phyloP scores from a whole-genome alignment of 257 asterid genomes.

The Vinca minor region DNA sequence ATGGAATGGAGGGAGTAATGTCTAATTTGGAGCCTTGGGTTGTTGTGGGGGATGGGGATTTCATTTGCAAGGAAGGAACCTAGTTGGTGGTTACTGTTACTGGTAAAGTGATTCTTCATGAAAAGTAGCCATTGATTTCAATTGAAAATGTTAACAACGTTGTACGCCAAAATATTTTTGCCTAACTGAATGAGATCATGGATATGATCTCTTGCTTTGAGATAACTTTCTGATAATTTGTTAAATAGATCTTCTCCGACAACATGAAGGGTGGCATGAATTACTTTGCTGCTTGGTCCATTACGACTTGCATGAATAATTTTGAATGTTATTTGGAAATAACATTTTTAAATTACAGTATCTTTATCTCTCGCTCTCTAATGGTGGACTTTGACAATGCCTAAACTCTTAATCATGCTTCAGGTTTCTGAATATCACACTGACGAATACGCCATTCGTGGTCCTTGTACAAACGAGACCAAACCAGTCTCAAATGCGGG shows the following conservation, averaged over 20 bases:
- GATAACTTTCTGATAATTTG: not conserved
- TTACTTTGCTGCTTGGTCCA: not conserved
- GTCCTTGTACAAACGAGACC: constrained; percentile 22
- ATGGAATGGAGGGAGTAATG: too few relatives aligned
- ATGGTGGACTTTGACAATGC: not conserved
- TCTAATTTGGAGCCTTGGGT: not conserved
- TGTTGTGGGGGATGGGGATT: not conserved
- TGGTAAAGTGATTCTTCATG: not conserved
- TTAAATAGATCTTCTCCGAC: not conserved
- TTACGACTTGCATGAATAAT: not conserved
- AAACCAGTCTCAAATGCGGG: constrained; percentile 31
- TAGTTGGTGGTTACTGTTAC: not conserved
- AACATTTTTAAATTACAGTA: not conserved
- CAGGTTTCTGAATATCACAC: constrained; percentile 42
- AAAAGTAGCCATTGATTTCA: not conserved
- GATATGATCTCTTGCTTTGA: not conserved
- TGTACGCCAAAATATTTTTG: not conserved
- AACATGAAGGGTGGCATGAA: not conserved
- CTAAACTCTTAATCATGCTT: constrained; percentile 9
- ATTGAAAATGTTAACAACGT: not conserved
- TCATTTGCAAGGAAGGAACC: not conserved
- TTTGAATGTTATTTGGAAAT: not conserved
- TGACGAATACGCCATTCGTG: constrained; percentile 32
- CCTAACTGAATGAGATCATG: too few relatives aligned
- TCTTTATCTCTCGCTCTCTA: not conserved